Conservation (phyloP, 257 asterid species). For the Ilex aquifolium region DNA sequence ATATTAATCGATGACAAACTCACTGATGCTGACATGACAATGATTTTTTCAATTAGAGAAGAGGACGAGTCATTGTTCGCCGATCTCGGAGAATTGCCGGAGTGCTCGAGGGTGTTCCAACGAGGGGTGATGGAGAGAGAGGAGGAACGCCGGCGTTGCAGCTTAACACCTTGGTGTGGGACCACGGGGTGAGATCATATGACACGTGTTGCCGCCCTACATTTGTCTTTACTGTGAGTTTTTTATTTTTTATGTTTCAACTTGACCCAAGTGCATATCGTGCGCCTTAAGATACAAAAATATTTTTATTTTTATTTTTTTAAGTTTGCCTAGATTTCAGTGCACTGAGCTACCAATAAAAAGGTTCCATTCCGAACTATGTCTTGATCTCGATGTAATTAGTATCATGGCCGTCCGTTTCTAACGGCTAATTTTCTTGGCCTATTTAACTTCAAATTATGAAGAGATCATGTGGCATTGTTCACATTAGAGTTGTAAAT, state of each 20-base stretch:
- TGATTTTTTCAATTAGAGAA: constrained; percentile 61
- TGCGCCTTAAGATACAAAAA: constrained; percentile 26
- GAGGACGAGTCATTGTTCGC: constrained; percentile 80
- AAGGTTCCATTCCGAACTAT: constrained; percentile 17
- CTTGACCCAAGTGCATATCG: constrained; percentile 11
- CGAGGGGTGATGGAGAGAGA: constrained; percentile 54
- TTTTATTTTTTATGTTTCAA: too few species aligned
- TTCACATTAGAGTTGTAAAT: too few species aligned
- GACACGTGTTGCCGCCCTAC: constrained; percentile 1
- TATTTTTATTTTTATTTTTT: constrained; percentile 19
- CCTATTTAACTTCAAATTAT: too few species aligned
- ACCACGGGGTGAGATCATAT: constrained; percentile 30
- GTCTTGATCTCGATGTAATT: constrained; percentile 50
- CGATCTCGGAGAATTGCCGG: constrained; percentile 88
- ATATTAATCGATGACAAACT: constrained; percentile 36
- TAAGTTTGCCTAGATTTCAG: constrained; percentile 24
- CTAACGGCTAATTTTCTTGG: constrained; percentile 26
- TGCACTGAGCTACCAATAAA: constrained; percentile 47
- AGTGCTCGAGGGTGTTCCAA: constrained; percentile 72
- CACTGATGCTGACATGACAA: constrained; percentile 46
- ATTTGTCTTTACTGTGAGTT: too few species aligned
- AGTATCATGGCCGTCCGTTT: constrained; percentile 28
- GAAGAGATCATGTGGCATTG: too few species aligned
- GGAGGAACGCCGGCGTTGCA: constrained; percentile 41
- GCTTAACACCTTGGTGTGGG: constrained; percentile 39